phyloP scores from a whole-genome alignment of 208 protist genomes.

The Tetramitus jugosus region DNA sequence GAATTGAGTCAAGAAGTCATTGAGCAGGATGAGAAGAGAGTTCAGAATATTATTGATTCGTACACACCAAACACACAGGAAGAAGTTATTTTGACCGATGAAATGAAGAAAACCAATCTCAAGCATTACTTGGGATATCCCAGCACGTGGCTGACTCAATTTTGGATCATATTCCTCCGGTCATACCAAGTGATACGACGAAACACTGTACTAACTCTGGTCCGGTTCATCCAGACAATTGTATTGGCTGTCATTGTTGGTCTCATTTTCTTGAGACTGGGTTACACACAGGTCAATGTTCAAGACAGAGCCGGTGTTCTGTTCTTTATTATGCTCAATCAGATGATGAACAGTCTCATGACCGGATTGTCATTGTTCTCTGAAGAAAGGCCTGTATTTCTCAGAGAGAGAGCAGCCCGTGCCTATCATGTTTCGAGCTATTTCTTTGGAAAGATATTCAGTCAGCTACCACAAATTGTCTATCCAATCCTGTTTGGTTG shows the following conservation, averaged over 20 bases:
- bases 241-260: neutral
- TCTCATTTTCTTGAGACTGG: constrained; percentile 6
- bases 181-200: neutral
- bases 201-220: neutral
- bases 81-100: too few relatives aligned
- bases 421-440: neutral
- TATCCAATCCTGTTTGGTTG: neutral
- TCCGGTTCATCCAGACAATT: neutral
- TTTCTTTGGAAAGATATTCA: neutral
- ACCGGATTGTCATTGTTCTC: too few relatives aligned
- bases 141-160: neutral
- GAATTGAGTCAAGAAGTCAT: neutral
- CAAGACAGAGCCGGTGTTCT: neutral
- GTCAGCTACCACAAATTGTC: neutral
- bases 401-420: neutral
- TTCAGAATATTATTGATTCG: neutral
- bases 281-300: neutral
- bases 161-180: neutral
- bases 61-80: neutral
- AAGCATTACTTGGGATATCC: too few relatives aligned
- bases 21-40: neutral
- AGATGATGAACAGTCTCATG: too few relatives aligned
- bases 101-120: too few relatives aligned
- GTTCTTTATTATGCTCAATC: neutral
- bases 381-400: neutral